Evolutionary conservation across 768 basidiomycete species (phyloP), one percentile per base, ranked within the genome.

Genomic region (Rhodocollybia butyracea): DNA sequence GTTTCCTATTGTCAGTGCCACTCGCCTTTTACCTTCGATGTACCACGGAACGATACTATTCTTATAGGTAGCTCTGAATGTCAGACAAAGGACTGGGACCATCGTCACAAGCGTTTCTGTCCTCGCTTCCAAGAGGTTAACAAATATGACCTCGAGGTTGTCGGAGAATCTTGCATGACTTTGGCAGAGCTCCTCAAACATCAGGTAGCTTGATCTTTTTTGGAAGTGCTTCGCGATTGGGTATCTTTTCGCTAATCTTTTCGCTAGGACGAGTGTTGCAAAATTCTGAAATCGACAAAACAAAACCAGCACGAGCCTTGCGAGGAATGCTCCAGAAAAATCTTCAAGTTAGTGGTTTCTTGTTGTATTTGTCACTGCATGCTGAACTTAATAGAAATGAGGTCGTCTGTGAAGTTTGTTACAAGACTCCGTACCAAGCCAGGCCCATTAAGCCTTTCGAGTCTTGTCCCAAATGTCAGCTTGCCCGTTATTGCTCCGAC

Each of bases 101-200:
- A 30, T 11, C 46, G 46, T 10, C 46, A 48, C 22, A 48, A 48
- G 24, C 2, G 29, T 1, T 48, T 24, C 12, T 48, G 46, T 26
- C 46, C 46, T 6, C 46, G 46, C 46, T 48, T 48, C 26, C 46
- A 48, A 15, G 27, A 48, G 46, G 46, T 48, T 5, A 48, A 48
- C 46, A 48, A 48, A n/a, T 48, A 24, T 27, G 46, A 48, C 27
- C 27, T 29, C 27, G 21, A 48, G 22, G 2, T 27, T 32, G 22
- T 24, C 27, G 46, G 21, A 30, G 46, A 48, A 17, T 32, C 27
- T 11, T 6, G n/a, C 32, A 12, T 48, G 19, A 48, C 27, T 24
- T 27, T 48, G 11, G 11, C 1, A 17, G 46, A 48, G 29, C 46
- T 36, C 17, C 10, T 36, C 34, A 17, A 36, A 8, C 34, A 17